Evolutionary conservation across 371 early-diverging fungal species (phyloP), one percentile per base, ranked within the genome.

Genomic region (Spiromyces aspiralis): DNA sequence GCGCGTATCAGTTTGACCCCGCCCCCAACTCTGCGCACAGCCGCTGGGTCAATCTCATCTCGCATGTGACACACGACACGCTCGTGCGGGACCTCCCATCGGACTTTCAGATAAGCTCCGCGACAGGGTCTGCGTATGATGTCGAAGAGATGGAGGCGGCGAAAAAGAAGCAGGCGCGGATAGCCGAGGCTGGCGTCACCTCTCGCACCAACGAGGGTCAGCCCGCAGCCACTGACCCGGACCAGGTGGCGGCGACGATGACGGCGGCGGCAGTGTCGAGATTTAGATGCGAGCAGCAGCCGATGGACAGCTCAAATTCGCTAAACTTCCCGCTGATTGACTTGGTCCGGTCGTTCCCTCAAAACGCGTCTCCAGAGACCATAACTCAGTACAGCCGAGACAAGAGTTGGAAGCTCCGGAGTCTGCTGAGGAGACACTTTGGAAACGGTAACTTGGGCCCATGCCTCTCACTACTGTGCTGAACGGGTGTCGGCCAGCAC

Each of bases 301-400:
- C 3, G 28, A 58, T 22, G 56, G 61, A 27, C 67, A 68, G 43
- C 4, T 6, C 16, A 6, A 4, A 45, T 23, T 23, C 49, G 25
- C 52, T 62, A 45, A 25, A 27, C 1, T 87, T 87, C 49, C 75
- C 81, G 1, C 59, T 62, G 12, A 76, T 90, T 59, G 83, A 93
- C 58, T 61, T 93, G 42, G 75, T 81, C 27, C 73, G 75, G 22
- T 93, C 94, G 4, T 92, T 87, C 56, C 84, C 87, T 0, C 46
- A 60, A 10, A 79, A 80, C 4, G 84, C 90, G 1, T 63, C 79
- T 0, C 83, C 85, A 0, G 71, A 73, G 13, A 78, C 83, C 44
- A 57, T 83, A 0, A 87, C 87, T 22, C 74, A 75, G 47, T 90
- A 87, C 74, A 87, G 86, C 61, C 57, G 79, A 20, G 96, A 96